These are phyloP conservation scores for Phytophthora pinifolia DNA, from an alignment of 352 stramenopile genomes.

Conservation along the genomic window DNA sequence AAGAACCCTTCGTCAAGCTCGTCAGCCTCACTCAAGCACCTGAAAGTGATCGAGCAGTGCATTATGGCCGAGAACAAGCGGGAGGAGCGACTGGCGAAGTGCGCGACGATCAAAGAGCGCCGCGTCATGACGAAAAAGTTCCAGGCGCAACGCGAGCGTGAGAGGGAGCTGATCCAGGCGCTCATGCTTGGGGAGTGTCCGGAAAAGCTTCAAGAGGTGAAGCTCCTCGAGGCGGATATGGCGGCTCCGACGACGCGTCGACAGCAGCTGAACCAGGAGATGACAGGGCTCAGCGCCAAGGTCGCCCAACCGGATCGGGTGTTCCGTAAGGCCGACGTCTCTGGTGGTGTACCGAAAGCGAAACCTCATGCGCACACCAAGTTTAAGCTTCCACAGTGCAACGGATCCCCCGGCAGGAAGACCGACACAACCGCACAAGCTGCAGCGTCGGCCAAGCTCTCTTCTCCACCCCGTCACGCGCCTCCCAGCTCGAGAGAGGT, in stretches of 20 bases:
- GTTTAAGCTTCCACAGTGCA: slow-evolving; percentile 42
- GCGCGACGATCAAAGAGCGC: slow-evolving; percentile 45
- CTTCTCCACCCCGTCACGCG: neutral
- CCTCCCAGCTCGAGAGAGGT: neutral
- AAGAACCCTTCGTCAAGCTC: slow-evolving; percentile 6
- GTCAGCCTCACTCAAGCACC: slow-evolving; percentile 46
- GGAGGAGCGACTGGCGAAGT: slow-evolving; percentile 57
- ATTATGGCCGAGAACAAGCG: slow-evolving; percentile 71
- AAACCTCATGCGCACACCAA: slow-evolving; percentile 45
- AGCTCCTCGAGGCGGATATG: slow-evolving; percentile 35
- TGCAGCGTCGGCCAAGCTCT: slow-evolving; percentile 16
- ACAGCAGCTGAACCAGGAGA: slow-evolving; percentile 21
- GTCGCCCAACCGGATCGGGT: slow-evolving; percentile 36
- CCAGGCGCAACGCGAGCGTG: slow-evolving; percentile 48
- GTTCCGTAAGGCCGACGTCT: slow-evolving; percentile 40
- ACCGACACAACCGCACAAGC: slow-evolving; percentile 9
- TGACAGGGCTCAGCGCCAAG: slow-evolving; percentile 28
- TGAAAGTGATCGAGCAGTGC: slow-evolving; percentile 76
- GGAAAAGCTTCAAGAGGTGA: slow-evolving; percentile 22
- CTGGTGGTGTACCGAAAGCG: slow-evolving; percentile 32
- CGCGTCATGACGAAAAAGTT: slow-evolving; percentile 61
- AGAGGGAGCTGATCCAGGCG: slow-evolving; percentile 54
- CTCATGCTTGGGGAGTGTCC: slow-evolving; percentile 51
- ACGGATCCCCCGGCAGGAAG: slow-evolving; percentile 36
- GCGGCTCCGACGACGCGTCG: slow-evolving; percentile 6